Evolutionary conservation across 768 basidiomycete genomes (phyloP).

Genomic region (Scleroderma bovista): DNA sequence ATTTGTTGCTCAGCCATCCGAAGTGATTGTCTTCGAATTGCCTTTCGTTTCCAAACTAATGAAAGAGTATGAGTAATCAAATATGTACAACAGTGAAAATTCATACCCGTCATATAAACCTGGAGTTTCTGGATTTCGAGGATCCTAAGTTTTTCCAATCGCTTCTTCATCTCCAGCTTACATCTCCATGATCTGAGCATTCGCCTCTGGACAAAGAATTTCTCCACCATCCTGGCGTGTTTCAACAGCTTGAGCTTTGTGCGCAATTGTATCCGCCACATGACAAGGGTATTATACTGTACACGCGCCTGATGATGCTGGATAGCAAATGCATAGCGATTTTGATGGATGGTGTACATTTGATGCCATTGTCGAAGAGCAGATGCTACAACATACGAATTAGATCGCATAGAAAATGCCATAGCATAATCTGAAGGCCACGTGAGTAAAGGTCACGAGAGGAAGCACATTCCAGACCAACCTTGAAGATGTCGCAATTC

Average conservation of each 20-base stretch:
- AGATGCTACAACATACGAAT: conserved; percentile 33
- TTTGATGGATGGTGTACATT: conserved; percentile 39
- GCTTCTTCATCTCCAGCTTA: conserved; percentile 38
- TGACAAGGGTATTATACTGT: conserved; percentile 42
- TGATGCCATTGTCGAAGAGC: conserved; percentile 44
- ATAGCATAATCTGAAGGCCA: conserved; percentile 39
- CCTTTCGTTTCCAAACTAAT: conserved; percentile 45
- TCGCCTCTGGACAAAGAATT: conserved; percentile 43
- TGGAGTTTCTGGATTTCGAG: conserved; percentile 36
- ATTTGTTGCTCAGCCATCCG: conserved; percentile 42
- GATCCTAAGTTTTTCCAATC: conserved; percentile 40
- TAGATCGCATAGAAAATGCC: conserved; percentile 42
- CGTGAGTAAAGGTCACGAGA: conserved; percentile 5
- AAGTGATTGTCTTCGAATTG: conserved; percentile 34
- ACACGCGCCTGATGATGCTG: conserved; percentile 29
- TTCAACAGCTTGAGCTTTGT: conserved; percentile 43
- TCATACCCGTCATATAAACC: conserved; percentile 28
- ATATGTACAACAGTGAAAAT: conserved; percentile 18
- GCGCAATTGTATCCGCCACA: conserved; percentile 55
- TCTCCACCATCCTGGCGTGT: conserved; percentile 50
- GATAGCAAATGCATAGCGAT: conserved; percentile 42
- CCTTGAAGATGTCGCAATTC: conserved; percentile 41
- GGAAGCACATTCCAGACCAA: conserved; percentile 18
- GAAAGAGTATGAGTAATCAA: conserved; percentile 4
- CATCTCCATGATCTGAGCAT: conserved; percentile 46